Conservation (phyloP, 2,329 filamentous ascomycete species). For the Epichloe baconii region DNA sequence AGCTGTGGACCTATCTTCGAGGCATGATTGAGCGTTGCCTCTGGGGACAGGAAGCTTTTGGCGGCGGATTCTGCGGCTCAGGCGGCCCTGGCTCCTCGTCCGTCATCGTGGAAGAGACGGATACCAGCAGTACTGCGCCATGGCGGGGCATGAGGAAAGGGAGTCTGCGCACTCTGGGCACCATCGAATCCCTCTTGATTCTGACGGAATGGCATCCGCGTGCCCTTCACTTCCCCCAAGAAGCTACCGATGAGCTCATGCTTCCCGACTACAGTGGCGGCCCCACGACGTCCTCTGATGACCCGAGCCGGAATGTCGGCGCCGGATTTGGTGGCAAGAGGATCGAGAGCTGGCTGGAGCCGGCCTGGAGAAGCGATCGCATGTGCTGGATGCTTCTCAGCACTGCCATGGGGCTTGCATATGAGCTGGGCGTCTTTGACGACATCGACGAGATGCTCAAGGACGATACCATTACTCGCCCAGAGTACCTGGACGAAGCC, state of each 20-base stretch:
- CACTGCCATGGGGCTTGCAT: conserved; percentile 77
- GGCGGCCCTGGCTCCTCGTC: conserved; percentile 34
- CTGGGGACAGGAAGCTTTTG: conserved; percentile 94
- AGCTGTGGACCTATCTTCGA: conserved; percentile 86
- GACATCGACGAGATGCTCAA: conserved; percentile 62
- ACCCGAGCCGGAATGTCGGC: conserved; percentile 18
- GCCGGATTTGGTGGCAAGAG: conserved; percentile 65
- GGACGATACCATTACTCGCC: conserved; percentile 43
- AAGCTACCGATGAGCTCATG: conserved; percentile 57
- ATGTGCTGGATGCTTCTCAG: conserved; percentile 98
- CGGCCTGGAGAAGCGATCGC: conserved; percentile 83
- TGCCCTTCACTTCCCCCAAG: conserved; percentile 81
- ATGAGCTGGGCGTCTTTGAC: conserved; percentile 92
- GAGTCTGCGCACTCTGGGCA: conserved; percentile 78
- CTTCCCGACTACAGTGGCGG: conserved; percentile 44
- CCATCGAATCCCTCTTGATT: conserved; percentile 86
- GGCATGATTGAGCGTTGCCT: conserved; percentile 92
- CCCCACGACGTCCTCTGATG: conserved; percentile 25
- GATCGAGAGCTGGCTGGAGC: conserved; percentile 93
- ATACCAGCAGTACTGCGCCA: conserved; percentile 55
- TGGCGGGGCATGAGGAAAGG: conserved; percentile 60
- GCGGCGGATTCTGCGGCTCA: conserved; percentile 70
- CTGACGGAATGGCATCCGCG: conserved; percentile 96
- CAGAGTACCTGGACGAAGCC: conserved; percentile 59
- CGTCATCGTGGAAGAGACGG: conserved; percentile 35